These are phyloP conservation scores for Clonostachys rosea DNA, from an alignment of 2,329 filamentous ascomycete genomes.

Conservation along the genomic window DNA sequence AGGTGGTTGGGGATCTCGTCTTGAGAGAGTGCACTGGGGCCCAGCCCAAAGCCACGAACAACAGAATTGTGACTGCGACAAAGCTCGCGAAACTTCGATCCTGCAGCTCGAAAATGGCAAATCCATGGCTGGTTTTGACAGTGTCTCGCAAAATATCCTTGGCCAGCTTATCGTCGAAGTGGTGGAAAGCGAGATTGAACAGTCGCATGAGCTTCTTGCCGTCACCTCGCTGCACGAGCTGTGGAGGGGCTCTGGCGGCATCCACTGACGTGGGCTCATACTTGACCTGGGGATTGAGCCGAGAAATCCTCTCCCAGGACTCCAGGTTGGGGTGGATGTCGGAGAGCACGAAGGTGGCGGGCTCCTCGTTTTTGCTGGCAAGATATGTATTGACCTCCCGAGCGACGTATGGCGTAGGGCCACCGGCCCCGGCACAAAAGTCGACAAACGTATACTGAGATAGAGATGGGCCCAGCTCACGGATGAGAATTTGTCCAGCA, in stretches of 20 bases:
- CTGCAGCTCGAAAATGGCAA: conserved; percentile 73
- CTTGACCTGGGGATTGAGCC: conserved; percentile 47
- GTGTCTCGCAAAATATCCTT: conserved; percentile 58
- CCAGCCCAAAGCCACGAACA: conserved; percentile 42
- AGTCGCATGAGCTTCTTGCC: conserved; percentile 58
- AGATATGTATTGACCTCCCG: conserved; percentile 47
- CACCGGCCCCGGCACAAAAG: conserved; percentile 72
- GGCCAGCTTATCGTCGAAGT: conserved; percentile 64
- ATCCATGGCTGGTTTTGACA: conserved; percentile 59
- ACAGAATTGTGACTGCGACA: conserved; percentile 46
- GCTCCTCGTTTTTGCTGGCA: conserved; percentile 7
- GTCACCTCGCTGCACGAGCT: conserved; percentile 31
- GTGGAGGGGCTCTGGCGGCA: conserved; percentile 53
- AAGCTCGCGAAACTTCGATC: conserved; percentile 53
- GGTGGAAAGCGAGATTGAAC: conserved; percentile 73
- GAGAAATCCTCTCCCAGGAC: conserved; percentile 51
- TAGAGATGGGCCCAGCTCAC: conserved; percentile 39
- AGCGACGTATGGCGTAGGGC: conserved; percentile 63
- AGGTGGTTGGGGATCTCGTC: conserved; percentile 43
- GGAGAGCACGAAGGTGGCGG: conserved; percentile 57
- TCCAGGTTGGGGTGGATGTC: conserved; percentile 61
- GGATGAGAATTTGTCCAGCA: conserved; percentile 52
- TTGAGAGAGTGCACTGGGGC: conserved; percentile 50
- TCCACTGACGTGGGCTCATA: conserved; percentile 61
- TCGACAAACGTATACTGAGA: conserved; percentile 62